Base-by-base conservation (phyloP, 768 basidiomycete genomes). In the Stropharia rugosoannulata region DNA sequence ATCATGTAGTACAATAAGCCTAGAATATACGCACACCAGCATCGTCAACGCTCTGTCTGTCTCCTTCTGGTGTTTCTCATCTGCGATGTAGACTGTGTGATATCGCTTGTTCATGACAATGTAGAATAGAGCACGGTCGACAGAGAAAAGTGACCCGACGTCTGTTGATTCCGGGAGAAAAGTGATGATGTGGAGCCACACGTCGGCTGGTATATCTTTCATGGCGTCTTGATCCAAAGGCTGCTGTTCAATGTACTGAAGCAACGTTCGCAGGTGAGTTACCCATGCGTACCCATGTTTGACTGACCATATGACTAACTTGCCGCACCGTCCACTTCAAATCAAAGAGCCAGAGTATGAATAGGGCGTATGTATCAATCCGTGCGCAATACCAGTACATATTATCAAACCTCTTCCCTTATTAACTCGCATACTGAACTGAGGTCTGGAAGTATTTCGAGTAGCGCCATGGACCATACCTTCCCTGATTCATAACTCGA, bases 151-250 rank as follows among this genome's bases (percentile, higher is more conserved):
- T 2, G 16, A 35, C 18, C 36, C 40, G 18, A 56, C 46, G 8
- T 57, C 55, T 39, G 36, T 11, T 1, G 49, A 22, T 13, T 29
- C 7, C 27, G 55, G 42, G 12, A 60, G 38, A 22, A 58, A 59
- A 16, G 41, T 44, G 12, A 40, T 37, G 51, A 54, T 58, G 46
- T 56, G 41, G 9, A 54, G 32, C 60, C 54, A 65, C 19, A 57
- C 38, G 27, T 66, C 58, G 38, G 61, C 62, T 7, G 58, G 60
- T 37, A 54, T 41, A 18, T 44, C 18, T 8, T 52, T 6, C 50
- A 51, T 51, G 49, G 40, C 12, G 5, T 9, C 6, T 15, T 29
- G 37, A 12, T 11, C 42, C 37, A 16, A 5, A 16, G 27, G 46
- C 11, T 48, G 9, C 6, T 49, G 5, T 35, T 11, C 1, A n/a